phyloP scores from a whole-genome alignment of 108 stramenopile species.

The Cyclotella baltica region DNA sequence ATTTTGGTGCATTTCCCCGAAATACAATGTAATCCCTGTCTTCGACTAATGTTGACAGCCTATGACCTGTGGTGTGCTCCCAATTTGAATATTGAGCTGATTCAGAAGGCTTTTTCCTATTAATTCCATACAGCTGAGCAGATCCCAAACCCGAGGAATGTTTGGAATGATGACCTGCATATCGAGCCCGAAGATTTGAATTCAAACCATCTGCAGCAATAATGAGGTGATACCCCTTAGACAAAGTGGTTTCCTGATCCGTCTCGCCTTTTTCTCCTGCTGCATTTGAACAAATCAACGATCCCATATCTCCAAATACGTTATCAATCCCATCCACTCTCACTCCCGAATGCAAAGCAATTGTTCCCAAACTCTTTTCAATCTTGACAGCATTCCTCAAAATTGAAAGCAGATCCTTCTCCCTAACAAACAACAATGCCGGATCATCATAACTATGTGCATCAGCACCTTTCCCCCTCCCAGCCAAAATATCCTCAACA shows the following conservation, averaged over 20 bases:
- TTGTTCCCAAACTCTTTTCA: conserved; percentile 65
- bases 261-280: conserved; percentile 17
- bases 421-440: conserved; percentile 74
- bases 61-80: conserved; percentile 61
- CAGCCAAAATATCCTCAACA: conserved; percentile 27
- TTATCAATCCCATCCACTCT: conserved; percentile 60
- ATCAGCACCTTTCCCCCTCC: neutral
- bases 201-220: conserved; percentile 85
- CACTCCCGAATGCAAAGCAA: conserved; percentile 57
- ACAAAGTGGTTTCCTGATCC: conserved; percentile 44
- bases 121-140: conserved; percentile 1
- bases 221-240: conserved; percentile 76
- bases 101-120: conserved; percentile 11
- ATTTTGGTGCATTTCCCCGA: conserved; percentile 78
- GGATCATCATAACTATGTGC: conserved; percentile 20
- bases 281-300: conserved; percentile 38
- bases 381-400: conserved; percentile 64
- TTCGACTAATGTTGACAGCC: conserved; percentile 65
- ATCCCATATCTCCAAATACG: conserved; percentile 58
- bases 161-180: conserved; percentile 69
- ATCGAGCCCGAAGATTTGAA: conserved; percentile 71
- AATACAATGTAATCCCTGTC: conserved; percentile 85
- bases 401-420: conserved; percentile 71
- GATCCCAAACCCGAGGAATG: conserved; percentile 24
- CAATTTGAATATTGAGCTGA: conserved; percentile 47